Conservation (phyloP, 2,329 filamentous ascomycete species). For the Macroventuria anomochaeta region DNA sequence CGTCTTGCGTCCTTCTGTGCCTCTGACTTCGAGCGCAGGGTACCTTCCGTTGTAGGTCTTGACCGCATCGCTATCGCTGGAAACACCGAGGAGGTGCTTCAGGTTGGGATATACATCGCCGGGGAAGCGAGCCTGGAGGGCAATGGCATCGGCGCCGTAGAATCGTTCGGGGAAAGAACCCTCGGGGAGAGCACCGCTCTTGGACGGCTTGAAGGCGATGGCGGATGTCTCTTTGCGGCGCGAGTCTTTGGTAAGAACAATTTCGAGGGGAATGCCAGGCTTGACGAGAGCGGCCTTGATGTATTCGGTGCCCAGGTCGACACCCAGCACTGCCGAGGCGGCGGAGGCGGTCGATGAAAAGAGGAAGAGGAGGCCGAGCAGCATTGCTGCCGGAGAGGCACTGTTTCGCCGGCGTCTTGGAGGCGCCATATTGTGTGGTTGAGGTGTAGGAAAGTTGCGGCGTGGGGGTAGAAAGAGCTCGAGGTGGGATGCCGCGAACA, state of each 20-base stretch:
- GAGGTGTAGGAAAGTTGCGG: conserved; percentile 12
- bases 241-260: conserved; percentile 96
- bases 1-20: conserved; percentile 64
- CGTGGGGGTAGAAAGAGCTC: conserved; percentile 2
- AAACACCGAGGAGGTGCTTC: conserved; percentile 85
- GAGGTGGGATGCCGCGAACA: conserved; percentile 34
- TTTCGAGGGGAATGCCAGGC: conserved; percentile 94
- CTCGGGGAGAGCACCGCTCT: conserved; percentile 64
- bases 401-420: conserved; percentile 53
- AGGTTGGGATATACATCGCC: conserved; percentile 94
- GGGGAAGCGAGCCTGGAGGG: conserved; percentile 85
- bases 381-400: conserved; percentile 53
- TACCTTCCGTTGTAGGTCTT: conserved; percentile 76
- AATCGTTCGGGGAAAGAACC: conserved; percentile 79
- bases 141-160: conserved; percentile 91
- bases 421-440: conserved; percentile 52
- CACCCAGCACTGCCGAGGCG: conserved; percentile 80
- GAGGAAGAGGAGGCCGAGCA: conserved; percentile 62
- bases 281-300: conserved; percentile 97
- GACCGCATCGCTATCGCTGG: conserved; percentile 63
- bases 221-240: conserved; percentile 93
- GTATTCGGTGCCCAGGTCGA: conserved; percentile 95
- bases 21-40: conserved; percentile 75
- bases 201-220: conserved; percentile 90
- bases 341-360: conserved; percentile 65